Percentiles rank a stretch among this genome's conserved stretches.
These are phyloP conservation scores for Tuber magnatum DNA, from an alignment of 495 filamentous ascomycete species.

Conservation along the genomic window DNA sequence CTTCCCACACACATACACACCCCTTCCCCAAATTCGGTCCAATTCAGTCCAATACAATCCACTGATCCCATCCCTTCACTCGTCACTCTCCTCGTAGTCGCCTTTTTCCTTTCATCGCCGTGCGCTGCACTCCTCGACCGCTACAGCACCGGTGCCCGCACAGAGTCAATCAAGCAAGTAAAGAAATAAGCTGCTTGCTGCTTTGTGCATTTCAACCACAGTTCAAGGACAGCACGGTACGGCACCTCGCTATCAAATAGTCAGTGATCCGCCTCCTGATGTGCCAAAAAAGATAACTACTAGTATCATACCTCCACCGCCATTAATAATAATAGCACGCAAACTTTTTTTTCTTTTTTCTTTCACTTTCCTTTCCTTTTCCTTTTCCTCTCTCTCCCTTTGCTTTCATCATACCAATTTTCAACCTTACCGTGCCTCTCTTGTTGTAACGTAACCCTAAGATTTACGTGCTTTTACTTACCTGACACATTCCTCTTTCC, in stretches of 20 bases:
- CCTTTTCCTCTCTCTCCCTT: not conserved
- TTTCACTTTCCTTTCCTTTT: not conserved
- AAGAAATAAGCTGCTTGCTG: constrained; percentile 12
- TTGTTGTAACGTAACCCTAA: constrained; percentile 5
- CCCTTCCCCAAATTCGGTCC: constrained; percentile 16
- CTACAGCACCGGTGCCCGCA: constrained; percentile 1
- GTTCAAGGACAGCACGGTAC: not conserved
- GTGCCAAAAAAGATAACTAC: not conserved
- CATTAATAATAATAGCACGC: not conserved
- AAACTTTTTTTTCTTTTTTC: not conserved
- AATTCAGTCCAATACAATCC: constrained; percentile 6
- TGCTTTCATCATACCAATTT: not conserved
- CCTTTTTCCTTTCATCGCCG: not conserved
- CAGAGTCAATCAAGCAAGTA: constrained; percentile 6
- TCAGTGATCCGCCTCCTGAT: not conserved
- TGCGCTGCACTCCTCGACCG: constrained; percentile 1
- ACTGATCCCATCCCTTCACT: constrained; percentile 16
- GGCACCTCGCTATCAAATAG: not conserved
- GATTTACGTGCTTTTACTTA: not conserved
- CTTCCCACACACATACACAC: not conserved
- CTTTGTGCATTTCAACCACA: not conserved
- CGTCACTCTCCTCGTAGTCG: constrained; percentile 12
- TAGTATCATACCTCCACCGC: not conserved
- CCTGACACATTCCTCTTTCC: constrained; percentile 3
- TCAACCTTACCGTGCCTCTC: constrained; percentile 2